Conservation (phyloP, 2,329 filamentous ascomycete species). For the Aspergillus felis region DNA sequence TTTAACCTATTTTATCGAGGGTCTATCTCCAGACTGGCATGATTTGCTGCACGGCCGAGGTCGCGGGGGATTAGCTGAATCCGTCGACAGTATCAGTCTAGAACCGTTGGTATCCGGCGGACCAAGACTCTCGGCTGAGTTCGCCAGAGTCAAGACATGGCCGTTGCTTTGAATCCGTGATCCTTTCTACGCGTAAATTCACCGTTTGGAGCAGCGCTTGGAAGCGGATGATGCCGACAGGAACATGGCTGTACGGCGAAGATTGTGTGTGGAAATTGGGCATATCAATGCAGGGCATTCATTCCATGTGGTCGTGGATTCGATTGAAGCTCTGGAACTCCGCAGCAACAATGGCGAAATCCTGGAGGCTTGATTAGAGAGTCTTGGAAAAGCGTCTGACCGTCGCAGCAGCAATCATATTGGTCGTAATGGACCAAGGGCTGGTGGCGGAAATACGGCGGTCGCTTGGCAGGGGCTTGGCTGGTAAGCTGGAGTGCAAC, state of each 20-base stretch:
- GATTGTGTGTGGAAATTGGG: not conserved
- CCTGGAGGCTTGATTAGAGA: constrained; percentile 2
- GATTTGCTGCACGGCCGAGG: not conserved
- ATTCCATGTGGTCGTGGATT: not conserved
- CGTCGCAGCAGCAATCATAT: not conserved
- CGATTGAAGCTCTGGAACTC: not conserved
- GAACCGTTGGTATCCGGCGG: constrained; percentile 11
- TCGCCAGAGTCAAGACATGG: not conserved
- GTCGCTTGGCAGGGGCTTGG: constrained; percentile 16
- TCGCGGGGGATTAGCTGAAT: not conserved
- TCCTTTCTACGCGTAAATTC: too few species aligned
- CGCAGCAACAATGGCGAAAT: not conserved
- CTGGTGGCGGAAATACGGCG: constrained; percentile 1
- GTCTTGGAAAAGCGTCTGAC: not conserved
- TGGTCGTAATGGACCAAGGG: not conserved
- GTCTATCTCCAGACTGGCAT: not conserved
- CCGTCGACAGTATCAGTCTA: not conserved
- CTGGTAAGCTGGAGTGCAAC: constrained; percentile 23
- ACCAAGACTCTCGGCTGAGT: constrained; percentile 6
- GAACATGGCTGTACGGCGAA: not conserved
- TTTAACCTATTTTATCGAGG: constrained; percentile 1
- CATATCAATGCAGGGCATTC: not conserved
- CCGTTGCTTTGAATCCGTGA: too few species aligned
- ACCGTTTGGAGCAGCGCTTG: not conserved
- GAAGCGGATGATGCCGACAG: not conserved